Conservation (phyloP, 2,329 filamentous ascomycete species). For the Colletotrichum trifolii region DNA sequence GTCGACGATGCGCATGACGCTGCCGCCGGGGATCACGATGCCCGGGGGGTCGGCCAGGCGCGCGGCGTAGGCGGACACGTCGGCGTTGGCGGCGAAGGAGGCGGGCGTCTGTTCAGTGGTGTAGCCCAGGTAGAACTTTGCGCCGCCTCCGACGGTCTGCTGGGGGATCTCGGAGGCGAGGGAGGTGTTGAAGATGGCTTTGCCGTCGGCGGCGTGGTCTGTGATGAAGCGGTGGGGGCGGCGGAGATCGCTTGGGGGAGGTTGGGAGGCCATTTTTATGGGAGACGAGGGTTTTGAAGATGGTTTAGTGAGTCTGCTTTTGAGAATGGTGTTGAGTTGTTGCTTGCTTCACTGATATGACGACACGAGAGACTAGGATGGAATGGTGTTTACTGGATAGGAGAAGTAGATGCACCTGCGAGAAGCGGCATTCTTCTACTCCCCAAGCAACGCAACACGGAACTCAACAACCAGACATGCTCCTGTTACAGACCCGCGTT, state of each 20-base stretch:
- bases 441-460: background rate
- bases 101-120: conserved; percentile 42
- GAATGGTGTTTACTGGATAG: no score
- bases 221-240: conserved; percentile 45
- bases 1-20: conserved; percentile 60
- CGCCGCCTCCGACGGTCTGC: conserved; percentile 36
- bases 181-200: conserved; percentile 47
- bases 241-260: conserved; percentile 22
- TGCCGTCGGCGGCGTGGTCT: conserved; percentile 47
- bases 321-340: background rate
- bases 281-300: background rate
- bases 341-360: no score
- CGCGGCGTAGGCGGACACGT: conserved; percentile 40
- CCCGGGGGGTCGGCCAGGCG: conserved; percentile 41
- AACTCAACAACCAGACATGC: background rate
- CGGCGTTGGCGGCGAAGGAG: conserved; percentile 36
- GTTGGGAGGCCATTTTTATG: conserved; percentile 15
- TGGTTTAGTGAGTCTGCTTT: background rate
- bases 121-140: conserved; percentile 42
- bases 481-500: background rate
- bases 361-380: no score
- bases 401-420: background rate
- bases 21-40: conserved; percentile 49
- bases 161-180: conserved; percentile 40
- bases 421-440: conserved; percentile 13